These are phyloP conservation scores for Trichophyton verrucosum DNA, from an alignment of 2,329 filamentous ascomycete genomes.

Conservation along the genomic window DNA sequence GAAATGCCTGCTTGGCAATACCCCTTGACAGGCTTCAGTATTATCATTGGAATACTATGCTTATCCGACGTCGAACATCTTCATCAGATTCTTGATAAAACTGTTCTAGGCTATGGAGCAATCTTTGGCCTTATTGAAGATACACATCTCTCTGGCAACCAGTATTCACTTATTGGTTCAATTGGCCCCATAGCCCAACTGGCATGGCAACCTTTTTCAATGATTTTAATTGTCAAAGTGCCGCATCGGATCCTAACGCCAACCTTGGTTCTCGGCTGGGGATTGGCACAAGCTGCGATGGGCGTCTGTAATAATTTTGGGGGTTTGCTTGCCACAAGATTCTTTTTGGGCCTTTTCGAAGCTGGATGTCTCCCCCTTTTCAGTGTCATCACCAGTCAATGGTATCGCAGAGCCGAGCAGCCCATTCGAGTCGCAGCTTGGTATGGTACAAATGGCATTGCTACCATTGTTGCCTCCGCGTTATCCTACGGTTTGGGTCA, in stretches of 20 bases:
- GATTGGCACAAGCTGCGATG: slow-evolving; percentile 38
- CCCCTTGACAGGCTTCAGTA: neutral
- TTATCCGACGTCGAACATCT: neutral
- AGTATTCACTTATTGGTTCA: slow-evolving; percentile 47
- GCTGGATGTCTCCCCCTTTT: slow-evolving; percentile 39
- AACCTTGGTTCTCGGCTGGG: slow-evolving; percentile 36
- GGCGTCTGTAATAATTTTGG: slow-evolving; percentile 36
- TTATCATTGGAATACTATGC: neutral
- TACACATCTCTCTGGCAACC: slow-evolving; percentile 38
- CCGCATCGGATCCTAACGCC: slow-evolving; percentile 50
- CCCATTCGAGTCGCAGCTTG: slow-evolving; percentile 52
- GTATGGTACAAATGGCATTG: slow-evolving; percentile 51
- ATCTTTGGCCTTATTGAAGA: slow-evolving; percentile 43
- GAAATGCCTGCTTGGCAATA: neutral
- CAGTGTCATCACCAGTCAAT: slow-evolving; percentile 34
- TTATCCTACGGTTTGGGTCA: slow-evolving; percentile 48
- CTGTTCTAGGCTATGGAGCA: slow-evolving; percentile 46
- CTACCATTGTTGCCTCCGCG: slow-evolving; percentile 45
- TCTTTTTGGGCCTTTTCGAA: slow-evolving; percentile 43
- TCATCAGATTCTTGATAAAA: slow-evolving; percentile 43
- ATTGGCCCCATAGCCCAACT: slow-evolving; percentile 50
- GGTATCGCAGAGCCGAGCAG: slow-evolving; percentile 45
- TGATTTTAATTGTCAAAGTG: slow-evolving; percentile 48
- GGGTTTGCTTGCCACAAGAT: slow-evolving; percentile 37
- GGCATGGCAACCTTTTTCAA: slow-evolving; percentile 49